Evolutionary conservation across 73 alveolate species (phyloP), one percentile per base, ranked within the genome.

Genomic region (Stentor roeselii): DNA sequence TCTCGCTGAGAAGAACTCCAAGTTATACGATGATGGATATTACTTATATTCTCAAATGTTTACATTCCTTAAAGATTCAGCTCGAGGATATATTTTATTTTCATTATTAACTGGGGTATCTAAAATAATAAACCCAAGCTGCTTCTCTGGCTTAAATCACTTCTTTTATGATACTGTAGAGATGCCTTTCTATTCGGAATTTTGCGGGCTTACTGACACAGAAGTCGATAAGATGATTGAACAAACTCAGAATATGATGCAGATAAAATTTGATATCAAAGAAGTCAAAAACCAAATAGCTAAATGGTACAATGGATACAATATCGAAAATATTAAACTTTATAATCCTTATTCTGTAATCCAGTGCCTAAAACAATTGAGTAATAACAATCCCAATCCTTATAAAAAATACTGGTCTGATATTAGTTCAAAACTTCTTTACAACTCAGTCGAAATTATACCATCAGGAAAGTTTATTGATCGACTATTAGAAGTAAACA

Each of bases 131-230:
- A 4, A 60, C 4, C 6, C 11, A 6, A 60, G 30, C 11, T 3
- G 6, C 30, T 60, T 27, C 3, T 60, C 78, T 14, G 36, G 78
- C 39, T 14, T 60, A 14, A 60, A 27, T 6, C 11, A 60, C 30
- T 60, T 21, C 39, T 6, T 21, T 3, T 38, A 60, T 38, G 36
- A 60, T 60, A 14, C 78, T 6, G 36, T 6, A 21, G 67, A 11
- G 6, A 38, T 14, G 6, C 30, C 36, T 31, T 3, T 11, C 39
- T 60, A 21, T 14, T 3, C 41, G 4, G 39, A 60, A 6, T 60
- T 3, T 38, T 60, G 6, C 39, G 78, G 78, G 36, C 30, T 60
- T 60, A 60, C 78, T 14, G 78, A 60, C 14, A 27, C 78, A 21
- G 78, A 60, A 31, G 39, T 60, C 3, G 36, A 4, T 60, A 21